Conservation (phyloP, 805 yeast species). For the Maudiozyma barnettii region DNA sequence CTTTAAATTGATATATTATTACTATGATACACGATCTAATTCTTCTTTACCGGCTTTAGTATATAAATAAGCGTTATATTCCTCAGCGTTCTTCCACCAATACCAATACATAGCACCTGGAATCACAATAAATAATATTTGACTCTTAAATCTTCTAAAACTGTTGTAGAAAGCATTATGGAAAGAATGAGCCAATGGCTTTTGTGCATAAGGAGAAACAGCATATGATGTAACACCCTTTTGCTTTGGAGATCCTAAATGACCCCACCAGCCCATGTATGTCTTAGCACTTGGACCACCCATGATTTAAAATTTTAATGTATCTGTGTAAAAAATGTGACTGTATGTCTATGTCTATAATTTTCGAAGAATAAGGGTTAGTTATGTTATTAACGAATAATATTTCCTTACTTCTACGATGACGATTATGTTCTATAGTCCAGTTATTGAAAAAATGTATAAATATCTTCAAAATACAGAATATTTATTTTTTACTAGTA, state of each 20-base stretch:
- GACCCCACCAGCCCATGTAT: constrained; percentile 98
- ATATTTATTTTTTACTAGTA: too few species aligned
- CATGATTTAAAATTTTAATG: constrained; percentile 32
- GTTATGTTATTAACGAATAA: too few species aligned
- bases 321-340: background rate
- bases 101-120: constrained; percentile 79
- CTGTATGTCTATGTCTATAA: too few species aligned
- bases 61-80: constrained; percentile 87
- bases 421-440: too few species aligned
- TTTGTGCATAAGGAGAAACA: constrained; percentile 88
- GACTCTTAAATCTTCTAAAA: constrained; percentile 86
- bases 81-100: constrained; percentile 80
- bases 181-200: constrained; percentile 79
- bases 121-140: constrained; percentile 62
- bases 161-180: constrained; percentile 85
- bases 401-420: background rate
- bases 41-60: constrained; percentile 98
- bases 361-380: too few species aligned
- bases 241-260: constrained; percentile 77
- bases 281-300: constrained; percentile 65
- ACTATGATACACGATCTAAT: constrained; percentile 37
- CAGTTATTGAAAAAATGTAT: background rate
- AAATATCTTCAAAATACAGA: background rate
- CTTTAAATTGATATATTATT: too few species aligned
- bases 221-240: constrained; percentile 81